Base-by-base conservation (phyloP, 768 basidiomycete species). In the Rhodosporidiobolus odoratus region DNA sequence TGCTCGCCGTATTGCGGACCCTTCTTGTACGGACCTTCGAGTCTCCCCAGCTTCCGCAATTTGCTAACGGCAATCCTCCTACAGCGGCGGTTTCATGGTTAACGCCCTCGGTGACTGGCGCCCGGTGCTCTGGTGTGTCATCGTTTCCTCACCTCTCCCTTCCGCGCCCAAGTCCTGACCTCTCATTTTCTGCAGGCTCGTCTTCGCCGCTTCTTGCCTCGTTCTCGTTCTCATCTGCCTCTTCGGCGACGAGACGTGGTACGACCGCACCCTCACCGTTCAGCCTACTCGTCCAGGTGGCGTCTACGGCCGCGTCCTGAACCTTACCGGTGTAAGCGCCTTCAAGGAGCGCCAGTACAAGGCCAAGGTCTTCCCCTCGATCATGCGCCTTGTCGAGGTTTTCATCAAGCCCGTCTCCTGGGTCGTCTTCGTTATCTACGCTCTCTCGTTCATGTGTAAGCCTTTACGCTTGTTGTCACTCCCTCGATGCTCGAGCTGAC, bases 221-320 rank as follows among this genome's bases (percentile, higher is more conserved):
- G 50, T 71, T 52, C 73, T 75, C 45, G 23, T 58, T 38, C 52
- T 66, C 60, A 62, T 75, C 60, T 7, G 43, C 41, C 0, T 47
- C 53, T 38, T 75, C 43, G 69, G 40, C 62, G 63, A 71, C 56
- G 73, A 75, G 66, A 71, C 73, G 4, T 71, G 67, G 66, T 75
- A 75, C 73, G 62, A 71, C 56, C 69, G 73, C 19, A 56, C 45
- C 25, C 66, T 71, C 43, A 23, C 56, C 5, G 59, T 64, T 19
- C 63, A 71, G 47, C 69, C 70, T 12, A 50, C 41, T 17, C 67
- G 67, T 3, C 58, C 63, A 10, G 27, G n/a, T 4, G 73, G 73
- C 34, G 23, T 69, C 34, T 25, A 2, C 5, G 70, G 66, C 12
- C 73, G 73, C 35, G 0, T 75, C 56, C 48, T 62, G 56, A 62